Conservation (phyloP, 306 rosid genomes). For the Rubus idaeus region DNA sequence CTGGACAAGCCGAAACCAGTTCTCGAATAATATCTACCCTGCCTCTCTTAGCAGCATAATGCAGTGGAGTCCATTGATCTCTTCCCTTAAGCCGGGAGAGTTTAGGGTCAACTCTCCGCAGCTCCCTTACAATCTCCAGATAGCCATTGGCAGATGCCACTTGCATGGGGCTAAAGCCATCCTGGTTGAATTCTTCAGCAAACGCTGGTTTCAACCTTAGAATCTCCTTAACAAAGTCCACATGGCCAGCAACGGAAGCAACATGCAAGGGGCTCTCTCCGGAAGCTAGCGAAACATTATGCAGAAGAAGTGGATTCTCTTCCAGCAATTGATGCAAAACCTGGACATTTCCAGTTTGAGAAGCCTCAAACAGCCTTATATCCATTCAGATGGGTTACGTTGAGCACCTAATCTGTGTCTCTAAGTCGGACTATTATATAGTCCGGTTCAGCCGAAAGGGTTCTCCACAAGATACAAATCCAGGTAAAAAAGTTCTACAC, state of each 20-base stretch:
- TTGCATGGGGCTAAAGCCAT: conserved; percentile 29
- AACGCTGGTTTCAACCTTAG: conserved; percentile 17
- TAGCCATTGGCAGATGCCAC: conserved; percentile 32
- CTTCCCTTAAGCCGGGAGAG: conserved; percentile 18
- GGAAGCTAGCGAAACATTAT: neutral
- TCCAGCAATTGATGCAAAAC: conserved; percentile 8
- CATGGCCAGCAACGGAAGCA: conserved; percentile 22
- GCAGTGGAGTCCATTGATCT: conserved; percentile 29
- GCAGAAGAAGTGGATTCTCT: conserved; percentile 10
- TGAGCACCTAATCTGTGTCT: neutral
- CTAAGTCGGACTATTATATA: neutral
- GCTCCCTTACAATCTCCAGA: conserved; percentile 25
- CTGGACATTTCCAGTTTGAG: conserved; percentile 16
- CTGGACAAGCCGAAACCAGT: conserved; percentile 30
- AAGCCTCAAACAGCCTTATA: conserved; percentile 24
- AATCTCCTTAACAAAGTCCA: conserved; percentile 10
- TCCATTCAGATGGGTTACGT: conserved; percentile 3
- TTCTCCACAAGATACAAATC: neutral
- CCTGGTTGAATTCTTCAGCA: conserved; percentile 7
- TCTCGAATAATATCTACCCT: conserved; percentile 21
- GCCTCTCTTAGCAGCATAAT: conserved; percentile 32
- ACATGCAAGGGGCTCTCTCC: conserved; percentile 11
- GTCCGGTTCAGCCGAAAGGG: neutral
- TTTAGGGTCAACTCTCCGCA: conserved; percentile 2
- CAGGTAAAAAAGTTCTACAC: neutral